These are phyloP conservation scores for Didymosphaeria variabile DNA, from an alignment of 2,329 filamentous ascomycete species.

Conservation along the genomic window DNA sequence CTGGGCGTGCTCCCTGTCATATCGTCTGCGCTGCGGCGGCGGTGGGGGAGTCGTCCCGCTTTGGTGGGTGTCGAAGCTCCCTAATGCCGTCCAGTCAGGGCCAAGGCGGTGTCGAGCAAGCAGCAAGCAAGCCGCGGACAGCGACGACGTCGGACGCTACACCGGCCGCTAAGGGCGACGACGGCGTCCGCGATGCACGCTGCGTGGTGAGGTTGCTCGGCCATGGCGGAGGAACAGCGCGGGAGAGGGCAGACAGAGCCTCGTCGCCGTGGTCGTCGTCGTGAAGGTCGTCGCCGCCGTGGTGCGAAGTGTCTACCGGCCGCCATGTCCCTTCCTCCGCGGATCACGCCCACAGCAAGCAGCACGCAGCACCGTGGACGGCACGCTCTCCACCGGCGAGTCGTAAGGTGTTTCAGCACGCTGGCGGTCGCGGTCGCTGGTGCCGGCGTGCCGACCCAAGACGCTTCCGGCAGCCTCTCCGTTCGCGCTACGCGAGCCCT, in stretches of 20 bases:
- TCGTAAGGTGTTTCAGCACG: conserved; percentile 38
- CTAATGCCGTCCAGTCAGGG: conserved; percentile 36
- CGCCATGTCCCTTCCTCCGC: no score
- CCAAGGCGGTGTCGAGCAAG: conserved; percentile 19
- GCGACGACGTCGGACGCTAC: conserved; percentile 21
- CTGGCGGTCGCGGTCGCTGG: conserved; percentile 44
- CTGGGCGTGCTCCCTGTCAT: conserved; percentile 35
- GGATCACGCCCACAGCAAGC: no score
- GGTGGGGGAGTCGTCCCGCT: conserved; percentile 17
- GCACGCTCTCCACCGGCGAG: conserved; percentile 32
- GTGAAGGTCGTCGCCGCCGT: not conserved
- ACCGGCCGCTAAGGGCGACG: conserved; percentile 16
- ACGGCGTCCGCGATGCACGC: not conserved
- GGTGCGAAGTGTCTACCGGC: no score
- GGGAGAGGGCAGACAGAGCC: no score
- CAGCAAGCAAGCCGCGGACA: not conserved
- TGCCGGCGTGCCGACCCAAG: conserved; percentile 38
- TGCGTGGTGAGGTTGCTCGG: no score
- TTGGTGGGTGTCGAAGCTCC: conserved; percentile 32
- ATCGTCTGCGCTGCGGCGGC: conserved; percentile 25
- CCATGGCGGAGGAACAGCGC: no score
- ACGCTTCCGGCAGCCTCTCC: conserved; percentile 44
- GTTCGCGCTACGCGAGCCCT: conserved; percentile 38
- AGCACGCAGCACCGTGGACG: no score
- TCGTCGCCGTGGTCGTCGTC: not conserved